phyloP scores from a whole-genome alignment of 208 protist genomes.

The Lotmaria passim region DNA sequence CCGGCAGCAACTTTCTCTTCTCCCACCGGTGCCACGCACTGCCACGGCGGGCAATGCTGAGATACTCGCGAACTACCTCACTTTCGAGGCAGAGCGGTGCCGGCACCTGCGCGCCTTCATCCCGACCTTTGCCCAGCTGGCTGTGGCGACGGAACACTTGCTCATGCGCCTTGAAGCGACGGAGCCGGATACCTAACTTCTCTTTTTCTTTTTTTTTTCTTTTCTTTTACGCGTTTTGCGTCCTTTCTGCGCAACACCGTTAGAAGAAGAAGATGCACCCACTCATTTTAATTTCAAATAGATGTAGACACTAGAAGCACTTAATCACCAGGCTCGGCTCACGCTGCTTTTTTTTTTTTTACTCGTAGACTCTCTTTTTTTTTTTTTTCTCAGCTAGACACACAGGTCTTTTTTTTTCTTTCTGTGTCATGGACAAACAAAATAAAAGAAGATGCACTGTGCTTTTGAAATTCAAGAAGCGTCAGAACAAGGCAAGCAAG shows the following conservation, averaged over 20 bases:
- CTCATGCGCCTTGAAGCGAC: conserved; percentile 42
- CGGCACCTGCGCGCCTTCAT: conserved; percentile 68
- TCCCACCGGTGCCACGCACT: conserved; percentile 31
- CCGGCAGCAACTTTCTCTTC: not conserved
- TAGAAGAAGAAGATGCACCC: too few relatives aligned
- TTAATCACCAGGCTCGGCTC: too few relatives aligned
- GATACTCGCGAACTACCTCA: conserved; percentile 46
- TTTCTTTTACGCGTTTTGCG: too few relatives aligned
- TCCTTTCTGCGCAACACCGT: too few relatives aligned
- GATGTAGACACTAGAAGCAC: too few relatives aligned
- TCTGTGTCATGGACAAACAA: not conserved
- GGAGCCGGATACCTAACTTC: not conserved
- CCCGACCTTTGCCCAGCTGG: conserved; percentile 79
- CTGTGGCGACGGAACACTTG: conserved; percentile 74
- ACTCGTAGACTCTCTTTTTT: not conserved
- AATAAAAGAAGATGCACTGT: not conserved
- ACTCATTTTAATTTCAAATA: too few relatives aligned
- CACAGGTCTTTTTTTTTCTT: too few relatives aligned
- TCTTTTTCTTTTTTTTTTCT: conserved; percentile 7
- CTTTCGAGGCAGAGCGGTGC: conserved; percentile 70
- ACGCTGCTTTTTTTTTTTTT: too few relatives aligned
- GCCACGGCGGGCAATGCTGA: conserved; percentile 66
- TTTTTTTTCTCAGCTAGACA: not conserved
- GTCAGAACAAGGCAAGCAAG: too few relatives aligned
- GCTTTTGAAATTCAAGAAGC: too few relatives aligned